phyloP scores from a whole-genome alignment of 345 rosid species.

The Salix koriyanagi region DNA sequence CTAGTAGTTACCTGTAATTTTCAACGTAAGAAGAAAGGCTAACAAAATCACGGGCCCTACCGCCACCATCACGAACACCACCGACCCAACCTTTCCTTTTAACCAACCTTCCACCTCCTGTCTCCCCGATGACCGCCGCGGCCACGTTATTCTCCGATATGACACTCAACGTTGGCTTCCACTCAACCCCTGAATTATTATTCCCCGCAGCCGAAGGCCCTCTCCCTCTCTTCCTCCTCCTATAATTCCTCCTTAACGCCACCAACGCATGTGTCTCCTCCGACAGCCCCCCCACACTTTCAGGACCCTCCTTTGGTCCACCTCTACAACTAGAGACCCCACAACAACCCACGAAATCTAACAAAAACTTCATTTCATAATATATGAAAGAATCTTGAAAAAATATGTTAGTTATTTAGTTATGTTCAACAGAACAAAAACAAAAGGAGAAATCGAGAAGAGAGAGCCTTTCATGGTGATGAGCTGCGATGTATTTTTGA shows the following conservation, averaged over 20 bases:
- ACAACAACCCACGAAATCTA: slow-evolving; percentile 50
- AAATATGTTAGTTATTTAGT: neutral
- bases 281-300: slow-evolving; percentile 2
- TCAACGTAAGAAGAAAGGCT: slow-evolving; percentile 31
- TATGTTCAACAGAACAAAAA: neutral
- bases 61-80: neutral
- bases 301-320: neutral
- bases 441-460: neutral
- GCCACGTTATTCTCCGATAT: slow-evolving; percentile 55
- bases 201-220: neutral
- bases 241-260: slow-evolving; percentile 1
- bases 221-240: slow-evolving; percentile 18
- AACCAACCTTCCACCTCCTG: slow-evolving; percentile 1
- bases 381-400: neutral
- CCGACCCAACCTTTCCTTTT: slow-evolving; percentile 9
- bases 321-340: slow-evolving; percentile 10
- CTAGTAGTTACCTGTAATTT: slow-evolving; percentile 31
- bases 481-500: neutral
- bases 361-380: slow-evolving; percentile 39
- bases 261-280: slow-evolving; percentile 28
- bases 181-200: slow-evolving; percentile 25
- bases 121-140: neutral
- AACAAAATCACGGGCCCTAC: slow-evolving; percentile 19
- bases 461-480: neutral
- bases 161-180: slow-evolving; percentile 58